Conservation (phyloP, 2,329 filamentous ascomycete genomes). For the Didymella lethalis region DNA sequence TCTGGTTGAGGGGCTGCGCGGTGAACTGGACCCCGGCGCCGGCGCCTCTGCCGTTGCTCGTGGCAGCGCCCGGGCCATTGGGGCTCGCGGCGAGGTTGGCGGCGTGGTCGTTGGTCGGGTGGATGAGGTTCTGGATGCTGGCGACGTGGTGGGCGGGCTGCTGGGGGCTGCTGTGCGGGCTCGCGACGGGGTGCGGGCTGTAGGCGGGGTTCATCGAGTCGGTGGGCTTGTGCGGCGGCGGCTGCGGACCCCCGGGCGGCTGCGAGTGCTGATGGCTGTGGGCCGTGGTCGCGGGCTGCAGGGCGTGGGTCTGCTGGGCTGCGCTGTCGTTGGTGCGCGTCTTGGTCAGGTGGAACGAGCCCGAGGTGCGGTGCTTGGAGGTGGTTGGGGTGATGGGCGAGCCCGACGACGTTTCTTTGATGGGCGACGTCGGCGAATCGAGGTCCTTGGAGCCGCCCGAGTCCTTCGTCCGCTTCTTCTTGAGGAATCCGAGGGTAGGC, state of each 20-base stretch:
- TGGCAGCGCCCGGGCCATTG: no score
- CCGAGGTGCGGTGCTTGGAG: constrained; percentile 44
- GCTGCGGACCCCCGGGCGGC: constrained; percentile 24
- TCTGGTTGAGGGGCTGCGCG: constrained; percentile 48
- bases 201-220: constrained; percentile 54
- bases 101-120: constrained; percentile 62
- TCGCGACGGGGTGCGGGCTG: constrained; percentile 41
- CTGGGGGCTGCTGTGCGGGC: constrained; percentile 42
- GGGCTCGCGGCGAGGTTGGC: constrained; percentile 62
- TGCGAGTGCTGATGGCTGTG: constrained; percentile 3
- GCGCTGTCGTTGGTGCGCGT: constrained; percentile 42
- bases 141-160: constrained; percentile 71
- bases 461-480: constrained; percentile 99
- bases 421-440: constrained; percentile 72
- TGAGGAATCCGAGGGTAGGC: constrained; percentile 95
- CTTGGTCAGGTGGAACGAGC: constrained; percentile 41
- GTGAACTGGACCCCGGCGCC: constrained; percentile 46
- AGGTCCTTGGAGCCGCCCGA: constrained; percentile 67
- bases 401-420: constrained; percentile 65
- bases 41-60: no score
- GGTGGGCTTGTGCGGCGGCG: constrained; percentile 43
- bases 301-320: constrained; percentile 6
- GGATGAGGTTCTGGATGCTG: constrained; percentile 84
- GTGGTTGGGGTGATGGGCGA: constrained; percentile 46
- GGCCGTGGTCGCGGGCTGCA: background rate